Base-by-base conservation (phyloP, 139 green algal genomes). In the Yamagishiella unicocca region DNA sequence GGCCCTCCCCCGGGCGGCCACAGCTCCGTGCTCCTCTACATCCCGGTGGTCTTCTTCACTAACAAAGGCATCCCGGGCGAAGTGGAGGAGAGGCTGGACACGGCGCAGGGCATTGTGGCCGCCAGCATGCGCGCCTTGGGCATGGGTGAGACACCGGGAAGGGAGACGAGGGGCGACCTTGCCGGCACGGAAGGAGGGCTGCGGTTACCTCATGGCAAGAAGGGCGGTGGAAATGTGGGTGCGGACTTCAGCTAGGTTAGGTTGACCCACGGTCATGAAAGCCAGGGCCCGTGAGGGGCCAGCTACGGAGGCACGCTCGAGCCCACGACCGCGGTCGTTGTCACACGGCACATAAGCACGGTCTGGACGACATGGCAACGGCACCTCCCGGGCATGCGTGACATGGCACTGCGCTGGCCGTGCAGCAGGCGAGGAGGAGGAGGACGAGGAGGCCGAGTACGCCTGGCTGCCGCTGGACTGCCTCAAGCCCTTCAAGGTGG, bases 1-100 rank as follows among this genome's bases (percentile, higher is more conserved):
- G 93, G 93, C 8, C 91, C 93, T 0, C 96, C 95, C 0, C 93
- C 94, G 0, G 93, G 93, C 4, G 93, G 91, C 40, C 90, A 94
- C 22, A 54, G 87, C 21, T 77, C 89, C 1, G 93, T 97, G 71
- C 86, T 95, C 38, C 83, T 81, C 62, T 94, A 94, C 88, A 95
- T 97, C 31, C 96, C 96, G 5, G 96, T 98, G 5, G 95, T 98
- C 25, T 98, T 98, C 88, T 98, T 98, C 90, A 98, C 94, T 1
- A 85, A 93, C 29, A 88, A 90, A 25, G 96, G 96, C 73, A 96
- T 98, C 50, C 96, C 96, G 1, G 95, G 93, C 2, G 96, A 98
- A 87, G 89, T 95, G 66, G 88, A 91, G 62, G 90, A 94, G 74
- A 84, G 89, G 64, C 77, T 90, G 50, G 90, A 95, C 82, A 93